These are phyloP conservation scores for Candida glucosophila DNA, from an alignment of 1,139 yeast genomes.

Conservation along the genomic window DNA sequence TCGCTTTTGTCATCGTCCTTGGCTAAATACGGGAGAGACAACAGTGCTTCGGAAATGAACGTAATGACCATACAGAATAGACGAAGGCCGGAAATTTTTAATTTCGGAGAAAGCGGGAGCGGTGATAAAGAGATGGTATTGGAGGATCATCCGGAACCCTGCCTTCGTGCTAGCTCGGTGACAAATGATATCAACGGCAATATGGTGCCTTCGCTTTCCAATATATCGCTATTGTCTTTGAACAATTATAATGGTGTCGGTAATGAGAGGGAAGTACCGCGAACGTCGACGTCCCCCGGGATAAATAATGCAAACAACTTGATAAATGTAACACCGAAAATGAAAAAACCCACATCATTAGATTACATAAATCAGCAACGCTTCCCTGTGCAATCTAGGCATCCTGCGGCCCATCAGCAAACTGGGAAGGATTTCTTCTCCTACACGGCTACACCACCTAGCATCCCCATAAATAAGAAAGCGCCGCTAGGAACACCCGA, in stretches of 20 bases:
- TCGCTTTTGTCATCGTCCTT: slow-evolving; percentile 20
- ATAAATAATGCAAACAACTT: slow-evolving; percentile 4
- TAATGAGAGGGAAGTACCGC: not conserved
- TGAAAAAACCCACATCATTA: no score
- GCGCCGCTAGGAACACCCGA: slow-evolving; percentile 26
- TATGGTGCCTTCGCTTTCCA: slow-evolving; percentile 46
- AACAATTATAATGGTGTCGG: slow-evolving; percentile 12
- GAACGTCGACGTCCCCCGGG: not conserved
- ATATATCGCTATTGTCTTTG: slow-evolving; percentile 43
- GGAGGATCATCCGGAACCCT: slow-evolving; percentile 46
- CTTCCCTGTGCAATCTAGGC: slow-evolving; percentile 10
- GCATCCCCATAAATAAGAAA: slow-evolving; percentile 19
- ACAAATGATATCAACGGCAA: slow-evolving; percentile 43
- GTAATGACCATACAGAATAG: not conserved
- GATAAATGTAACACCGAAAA: slow-evolving; percentile 16
- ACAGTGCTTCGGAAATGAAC: not conserved
- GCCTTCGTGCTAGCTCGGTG: slow-evolving; percentile 44
- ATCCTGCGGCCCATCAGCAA: slow-evolving; percentile 1
- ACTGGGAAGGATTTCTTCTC: no score
- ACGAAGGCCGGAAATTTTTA: slow-evolving; percentile 1
- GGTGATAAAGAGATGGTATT: not conserved
- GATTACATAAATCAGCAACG: slow-evolving; percentile 25
- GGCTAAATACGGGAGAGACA: slow-evolving; percentile 11
- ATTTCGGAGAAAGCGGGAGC: slow-evolving; percentile 3
- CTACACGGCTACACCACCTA: slow-evolving; percentile 13